These are phyloP conservation scores for Yarrowia sp. DNA, from an alignment of 805 yeast genomes.

Conservation along the genomic window DNA sequence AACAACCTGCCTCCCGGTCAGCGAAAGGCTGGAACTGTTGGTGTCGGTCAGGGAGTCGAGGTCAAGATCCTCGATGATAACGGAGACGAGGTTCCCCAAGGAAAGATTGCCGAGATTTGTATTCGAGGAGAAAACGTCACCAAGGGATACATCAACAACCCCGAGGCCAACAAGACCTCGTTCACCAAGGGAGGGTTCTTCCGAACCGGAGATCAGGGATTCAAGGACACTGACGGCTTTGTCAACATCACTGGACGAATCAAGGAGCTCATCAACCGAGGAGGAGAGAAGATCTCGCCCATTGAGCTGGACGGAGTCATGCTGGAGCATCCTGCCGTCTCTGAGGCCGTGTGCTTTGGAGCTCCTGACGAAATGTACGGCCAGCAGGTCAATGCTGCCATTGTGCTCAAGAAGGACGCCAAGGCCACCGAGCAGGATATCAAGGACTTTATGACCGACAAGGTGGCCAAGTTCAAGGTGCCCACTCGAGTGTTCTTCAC, in stretches of 20 bases:
- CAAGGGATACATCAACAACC: slow-evolving; percentile 67
- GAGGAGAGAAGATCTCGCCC: slow-evolving; percentile 77
- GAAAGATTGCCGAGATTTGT: slow-evolving; percentile 65
- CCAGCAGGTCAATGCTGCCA: slow-evolving; percentile 67
- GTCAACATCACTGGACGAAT: slow-evolving; percentile 65
- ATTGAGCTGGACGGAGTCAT: slow-evolving; percentile 63
- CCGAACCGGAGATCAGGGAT: slow-evolving; percentile 80
- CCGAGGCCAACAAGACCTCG: slow-evolving; percentile 65
- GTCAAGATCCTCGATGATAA: slow-evolving; percentile 54
- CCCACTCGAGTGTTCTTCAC: slow-evolving; percentile 60
- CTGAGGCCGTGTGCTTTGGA: slow-evolving; percentile 70
- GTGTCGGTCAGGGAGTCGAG: slow-evolving; percentile 68
- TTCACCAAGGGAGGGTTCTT: slow-evolving; percentile 62
- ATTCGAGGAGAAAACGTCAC: slow-evolving; percentile 69
- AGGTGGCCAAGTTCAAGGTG: slow-evolving; percentile 57
- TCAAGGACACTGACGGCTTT: slow-evolving; percentile 56
- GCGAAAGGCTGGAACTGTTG: slow-evolving; percentile 70
- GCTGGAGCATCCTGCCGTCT: slow-evolving; percentile 59
- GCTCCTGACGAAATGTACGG: slow-evolving; percentile 68
- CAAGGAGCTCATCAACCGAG: slow-evolving; percentile 72
- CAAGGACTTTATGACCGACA: slow-evolving; percentile 45
- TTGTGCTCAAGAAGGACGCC: slow-evolving; percentile 51
- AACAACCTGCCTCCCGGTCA: slow-evolving; percentile 63
- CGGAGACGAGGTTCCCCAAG: slow-evolving; percentile 49
- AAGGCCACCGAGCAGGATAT: slow-evolving; percentile 46